phyloP scores from a whole-genome alignment of 2,329 filamentous ascomycete genomes.

The Sclerotinia glacialis region DNA sequence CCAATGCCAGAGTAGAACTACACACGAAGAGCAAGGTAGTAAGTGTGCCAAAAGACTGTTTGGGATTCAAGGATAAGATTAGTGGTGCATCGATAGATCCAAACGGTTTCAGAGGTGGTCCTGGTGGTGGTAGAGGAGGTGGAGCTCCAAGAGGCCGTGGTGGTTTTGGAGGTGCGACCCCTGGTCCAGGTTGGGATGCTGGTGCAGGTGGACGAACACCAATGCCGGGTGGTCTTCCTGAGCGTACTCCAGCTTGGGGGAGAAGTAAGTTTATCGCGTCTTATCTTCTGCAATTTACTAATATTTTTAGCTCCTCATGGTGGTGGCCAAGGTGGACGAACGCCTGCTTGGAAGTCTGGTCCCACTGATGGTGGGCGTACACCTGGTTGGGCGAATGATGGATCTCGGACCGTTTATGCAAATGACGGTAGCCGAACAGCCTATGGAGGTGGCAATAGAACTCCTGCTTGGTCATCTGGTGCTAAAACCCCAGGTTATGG shows the following conservation, averaged over 20 bases:
- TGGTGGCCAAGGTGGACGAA: constrained; percentile 54
- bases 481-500: constrained; percentile 64
- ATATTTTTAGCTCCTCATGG: constrained; percentile 50
- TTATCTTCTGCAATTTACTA: constrained; percentile 12
- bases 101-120: constrained; percentile 40
- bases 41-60: constrained; percentile 73
- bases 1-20: constrained; percentile 82
- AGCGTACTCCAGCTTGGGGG: constrained; percentile 76
- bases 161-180: constrained; percentile 48
- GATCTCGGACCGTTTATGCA: constrained; percentile 65
- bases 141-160: constrained; percentile 40
- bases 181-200: constrained; percentile 53
- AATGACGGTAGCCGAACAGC: constrained; percentile 63
- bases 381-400: constrained; percentile 64
- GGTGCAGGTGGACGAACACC: constrained; percentile 63
- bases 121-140: constrained; percentile 45
- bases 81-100: constrained; percentile 78
- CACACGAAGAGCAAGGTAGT: constrained; percentile 93
- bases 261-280: constrained; percentile 53
- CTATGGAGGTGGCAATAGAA: constrained; percentile 71
- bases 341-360: constrained; percentile 63
- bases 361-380: constrained; percentile 54
- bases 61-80: constrained; percentile 82
- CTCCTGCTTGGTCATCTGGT: constrained; percentile 75
- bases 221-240: constrained; percentile 55